Conservation (phyloP, 176 grass and related monocot species). For the Carex kokanica region DNA sequence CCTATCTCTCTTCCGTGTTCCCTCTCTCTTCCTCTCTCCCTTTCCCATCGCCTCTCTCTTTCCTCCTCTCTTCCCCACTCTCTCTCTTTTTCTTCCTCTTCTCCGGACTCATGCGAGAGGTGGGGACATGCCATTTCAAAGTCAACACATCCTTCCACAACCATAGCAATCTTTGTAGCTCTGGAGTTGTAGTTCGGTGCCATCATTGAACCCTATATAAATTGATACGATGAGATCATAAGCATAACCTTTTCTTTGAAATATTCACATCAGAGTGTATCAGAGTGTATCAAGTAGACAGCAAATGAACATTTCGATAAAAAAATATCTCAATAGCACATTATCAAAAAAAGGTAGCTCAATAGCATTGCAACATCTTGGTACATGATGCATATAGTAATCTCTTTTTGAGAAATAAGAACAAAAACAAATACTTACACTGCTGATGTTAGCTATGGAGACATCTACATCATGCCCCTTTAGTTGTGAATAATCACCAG, state of each 20-base stretch:
- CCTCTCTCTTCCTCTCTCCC: neutral
- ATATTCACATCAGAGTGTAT: neutral
- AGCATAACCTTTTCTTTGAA: neutral
- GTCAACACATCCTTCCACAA: slow-evolving; percentile 42
- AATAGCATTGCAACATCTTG: neutral
- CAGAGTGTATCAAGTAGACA: neutral
- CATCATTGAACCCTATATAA: slow-evolving; percentile 68
- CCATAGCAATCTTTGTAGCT: slow-evolving; percentile 44
- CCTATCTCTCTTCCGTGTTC: neutral
- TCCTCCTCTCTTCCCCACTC: slow-evolving; percentile 23
- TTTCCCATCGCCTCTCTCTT: neutral
- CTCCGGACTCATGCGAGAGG: neutral
- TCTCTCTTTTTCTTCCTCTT: neutral
- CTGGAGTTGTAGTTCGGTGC: slow-evolving; percentile 51
- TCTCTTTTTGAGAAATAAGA: neutral
- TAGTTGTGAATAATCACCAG: slow-evolving; percentile 47
- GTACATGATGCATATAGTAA: neutral
- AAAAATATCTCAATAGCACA: neutral
- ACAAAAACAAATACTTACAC: slow-evolving; percentile 32
- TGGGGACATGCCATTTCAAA: slow-evolving; percentile 79
- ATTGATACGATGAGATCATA: neutral
- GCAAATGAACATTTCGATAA: neutral
- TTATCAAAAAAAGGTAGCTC: too few species aligned
- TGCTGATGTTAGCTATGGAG: slow-evolving; percentile 49
- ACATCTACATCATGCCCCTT: slow-evolving; percentile 39